Conservation (phyloP, 2,329 filamentous ascomycete genomes). For the Calonectria pteridis region DNA sequence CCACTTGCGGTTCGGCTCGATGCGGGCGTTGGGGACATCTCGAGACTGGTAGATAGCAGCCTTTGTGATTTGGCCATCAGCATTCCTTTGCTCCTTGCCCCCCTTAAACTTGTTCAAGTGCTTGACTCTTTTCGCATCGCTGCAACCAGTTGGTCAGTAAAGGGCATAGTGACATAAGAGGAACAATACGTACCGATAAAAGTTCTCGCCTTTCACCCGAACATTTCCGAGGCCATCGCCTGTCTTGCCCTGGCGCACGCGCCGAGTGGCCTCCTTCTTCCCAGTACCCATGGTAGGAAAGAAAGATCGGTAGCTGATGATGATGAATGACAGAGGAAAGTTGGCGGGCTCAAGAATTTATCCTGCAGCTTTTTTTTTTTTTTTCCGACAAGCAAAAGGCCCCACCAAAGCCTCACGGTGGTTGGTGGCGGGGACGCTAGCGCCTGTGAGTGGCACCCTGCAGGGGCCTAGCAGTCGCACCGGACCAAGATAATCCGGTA, state of each 20-base stretch:
- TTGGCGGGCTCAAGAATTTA: slow-evolving; percentile 42
- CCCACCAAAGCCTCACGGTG: slow-evolving; percentile 40
- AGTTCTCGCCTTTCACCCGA: slow-evolving; percentile 96
- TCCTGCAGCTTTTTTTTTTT: slow-evolving; percentile 43
- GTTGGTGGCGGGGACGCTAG: slow-evolving; percentile 39
- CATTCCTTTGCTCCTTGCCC: slow-evolving; percentile 85
- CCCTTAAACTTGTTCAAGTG: slow-evolving; percentile 91
- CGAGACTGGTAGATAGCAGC: slow-evolving; percentile 86
- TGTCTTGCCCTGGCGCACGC: slow-evolving; percentile 85
- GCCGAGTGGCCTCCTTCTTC: slow-evolving; percentile 91
- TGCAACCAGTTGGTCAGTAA: slow-evolving; percentile 39
- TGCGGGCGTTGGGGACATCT: slow-evolving; percentile 84
- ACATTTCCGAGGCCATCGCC: slow-evolving; percentile 93
- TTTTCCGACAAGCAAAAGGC: slow-evolving; percentile 30
- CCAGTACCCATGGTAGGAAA: slow-evolving; percentile 79
- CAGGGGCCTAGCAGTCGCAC: slow-evolving; percentile 12
- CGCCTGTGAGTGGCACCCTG: background rate
- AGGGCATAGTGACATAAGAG: background rate
- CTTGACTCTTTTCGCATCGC: slow-evolving; percentile 87
- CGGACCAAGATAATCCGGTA: slow-evolving; percentile 43
- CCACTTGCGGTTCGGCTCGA: slow-evolving; percentile 98
- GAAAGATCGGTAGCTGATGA: slow-evolving; percentile 37
- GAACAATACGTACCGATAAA: slow-evolving; percentile 77
- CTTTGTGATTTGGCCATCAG: slow-evolving; percentile 85
- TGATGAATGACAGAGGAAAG: slow-evolving; percentile 32